These are phyloP conservation scores for Dinochytrium kinnereticum DNA, from an alignment of 371 early-diverging fungal genomes.

Conservation along the genomic window DNA sequence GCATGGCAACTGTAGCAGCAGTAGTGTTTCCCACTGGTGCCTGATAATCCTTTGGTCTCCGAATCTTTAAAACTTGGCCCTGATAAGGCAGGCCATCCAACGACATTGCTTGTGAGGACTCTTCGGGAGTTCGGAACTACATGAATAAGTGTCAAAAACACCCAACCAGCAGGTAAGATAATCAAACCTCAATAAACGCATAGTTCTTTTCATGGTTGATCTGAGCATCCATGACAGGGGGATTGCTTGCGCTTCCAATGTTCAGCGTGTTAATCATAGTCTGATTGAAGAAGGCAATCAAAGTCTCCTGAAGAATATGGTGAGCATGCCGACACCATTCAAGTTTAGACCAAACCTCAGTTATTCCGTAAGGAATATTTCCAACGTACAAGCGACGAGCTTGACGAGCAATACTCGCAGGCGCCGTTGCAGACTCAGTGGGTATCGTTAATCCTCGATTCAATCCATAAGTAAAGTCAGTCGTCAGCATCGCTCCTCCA, in stretches of 20 bases:
- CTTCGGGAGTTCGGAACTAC: conserved; percentile 84
- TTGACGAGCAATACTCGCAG: conserved; percentile 67
- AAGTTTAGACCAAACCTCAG: conserved; percentile 62
- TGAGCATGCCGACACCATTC: too few species aligned
- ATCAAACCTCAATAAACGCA: conserved; percentile 87
- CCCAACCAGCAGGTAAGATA: conserved; percentile 48
- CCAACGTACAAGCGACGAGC: conserved; percentile 90
- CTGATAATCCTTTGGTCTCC: conserved; percentile 94
- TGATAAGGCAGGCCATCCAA: conserved; percentile 90
- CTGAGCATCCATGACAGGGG: conserved; percentile 78
- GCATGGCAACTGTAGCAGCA: conserved; percentile 1
- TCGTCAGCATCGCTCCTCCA: conserved; percentile 56
- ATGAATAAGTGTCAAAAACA: background rate
- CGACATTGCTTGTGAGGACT: conserved; percentile 89
- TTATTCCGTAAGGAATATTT: conserved; percentile 83
- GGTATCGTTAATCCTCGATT: conserved; percentile 36
- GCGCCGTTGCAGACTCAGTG: conserved; percentile 50
- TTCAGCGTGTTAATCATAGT: conserved; percentile 74
- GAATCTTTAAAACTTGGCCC: conserved; percentile 84
- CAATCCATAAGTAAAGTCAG: conserved; percentile 17
- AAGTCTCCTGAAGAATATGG: conserved; percentile 57
- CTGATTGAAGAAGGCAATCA: conserved; percentile 86
- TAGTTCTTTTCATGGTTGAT: conserved; percentile 93
- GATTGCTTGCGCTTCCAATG: conserved; percentile 61
- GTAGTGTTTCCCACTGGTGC: conserved; percentile 52